Conservation (phyloP, 1,284 basidiomycete genomes). For the Moniliella sp. region DNA sequence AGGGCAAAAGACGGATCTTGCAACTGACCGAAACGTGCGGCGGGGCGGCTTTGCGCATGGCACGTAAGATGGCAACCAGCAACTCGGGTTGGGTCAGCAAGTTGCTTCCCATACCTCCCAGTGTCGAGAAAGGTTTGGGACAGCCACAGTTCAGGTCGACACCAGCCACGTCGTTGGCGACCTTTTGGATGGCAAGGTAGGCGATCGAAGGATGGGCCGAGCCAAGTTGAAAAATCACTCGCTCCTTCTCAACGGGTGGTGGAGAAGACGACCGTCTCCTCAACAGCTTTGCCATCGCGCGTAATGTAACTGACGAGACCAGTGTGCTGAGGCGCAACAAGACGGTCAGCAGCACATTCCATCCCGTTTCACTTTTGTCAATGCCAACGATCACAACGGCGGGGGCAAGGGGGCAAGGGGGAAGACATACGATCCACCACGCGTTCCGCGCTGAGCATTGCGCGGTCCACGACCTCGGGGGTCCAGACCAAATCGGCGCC, state of each 20-base stretch:
- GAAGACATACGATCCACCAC: constrained; percentile 59
- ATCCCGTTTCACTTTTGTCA: no score
- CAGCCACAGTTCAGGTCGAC: constrained; percentile 73
- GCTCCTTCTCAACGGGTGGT: constrained; percentile 64
- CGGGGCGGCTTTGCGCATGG: constrained; percentile 38
- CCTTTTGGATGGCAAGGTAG: constrained; percentile 64
- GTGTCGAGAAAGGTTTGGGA: constrained; percentile 84
- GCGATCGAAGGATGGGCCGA: constrained; percentile 69
- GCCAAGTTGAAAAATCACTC: constrained; percentile 52
- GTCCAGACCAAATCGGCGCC: constrained; percentile 90
- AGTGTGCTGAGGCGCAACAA: constrained; percentile 49
- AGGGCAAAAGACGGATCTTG: constrained; percentile 74
- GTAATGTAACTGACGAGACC: constrained; percentile 78
- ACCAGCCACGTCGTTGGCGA: constrained; percentile 67
- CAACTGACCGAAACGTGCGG: constrained; percentile 34
- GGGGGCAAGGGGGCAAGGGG: no score
- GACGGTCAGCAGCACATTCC: no score
- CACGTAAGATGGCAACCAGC: constrained; percentile 47
- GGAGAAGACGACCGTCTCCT: constrained; percentile 60
- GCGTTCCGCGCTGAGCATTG: constrained; percentile 64
- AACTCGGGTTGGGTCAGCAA: constrained; percentile 74
- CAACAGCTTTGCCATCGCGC: no score
- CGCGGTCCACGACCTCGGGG: constrained; percentile 87
- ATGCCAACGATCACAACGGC: no score
- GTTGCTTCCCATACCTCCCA: constrained; percentile 86